Conservation (phyloP, 2,329 filamentous ascomycete genomes). For the Sclerotinia sclerotiorum region DNA sequence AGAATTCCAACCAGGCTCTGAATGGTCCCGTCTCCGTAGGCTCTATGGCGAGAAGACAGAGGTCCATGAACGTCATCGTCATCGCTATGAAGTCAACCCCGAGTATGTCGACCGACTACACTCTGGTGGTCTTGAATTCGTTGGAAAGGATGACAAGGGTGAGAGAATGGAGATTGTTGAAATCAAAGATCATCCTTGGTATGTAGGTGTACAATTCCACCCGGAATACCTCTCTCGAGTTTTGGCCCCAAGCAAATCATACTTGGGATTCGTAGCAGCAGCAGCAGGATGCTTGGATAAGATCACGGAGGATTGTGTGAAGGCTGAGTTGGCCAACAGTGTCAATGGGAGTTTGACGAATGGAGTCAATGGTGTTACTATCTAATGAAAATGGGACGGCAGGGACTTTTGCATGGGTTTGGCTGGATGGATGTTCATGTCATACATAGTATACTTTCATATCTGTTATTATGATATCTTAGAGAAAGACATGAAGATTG, state of each 20-base stretch:
- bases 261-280: slow-evolving; percentile 82
- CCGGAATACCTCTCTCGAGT: slow-evolving; percentile 82
- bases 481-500: background rate
- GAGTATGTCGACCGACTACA: slow-evolving; percentile 68
- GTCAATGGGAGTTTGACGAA: slow-evolving; percentile 19
- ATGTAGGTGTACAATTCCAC: slow-evolving; percentile 84
- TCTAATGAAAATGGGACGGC: slow-evolving; percentile 13
- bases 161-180: slow-evolving; percentile 83
- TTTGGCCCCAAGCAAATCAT: slow-evolving; percentile 70
- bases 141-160: slow-evolving; percentile 76
- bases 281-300: slow-evolving; percentile 44
- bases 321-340: slow-evolving; percentile 15
- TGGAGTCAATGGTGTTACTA: slow-evolving; percentile 21
- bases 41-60: slow-evolving; percentile 63
- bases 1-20: slow-evolving; percentile 59
- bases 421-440: slow-evolving; percentile 3
- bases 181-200: slow-evolving; percentile 80
- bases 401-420: slow-evolving; percentile 13
- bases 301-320: slow-evolving; percentile 29
- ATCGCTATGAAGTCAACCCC: slow-evolving; percentile 90
- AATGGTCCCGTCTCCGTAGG: slow-evolving; percentile 72
- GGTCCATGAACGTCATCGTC: slow-evolving; percentile 76
- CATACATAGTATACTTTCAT: background rate
- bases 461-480: slow-evolving; percentile 2
- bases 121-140: slow-evolving; percentile 68